A percentile compares a stretch with the other conserved stretches of the same genome.
phyloP scores from a whole-genome alignment of 169 alveolate genomes.

The Theileria equi region DNA sequence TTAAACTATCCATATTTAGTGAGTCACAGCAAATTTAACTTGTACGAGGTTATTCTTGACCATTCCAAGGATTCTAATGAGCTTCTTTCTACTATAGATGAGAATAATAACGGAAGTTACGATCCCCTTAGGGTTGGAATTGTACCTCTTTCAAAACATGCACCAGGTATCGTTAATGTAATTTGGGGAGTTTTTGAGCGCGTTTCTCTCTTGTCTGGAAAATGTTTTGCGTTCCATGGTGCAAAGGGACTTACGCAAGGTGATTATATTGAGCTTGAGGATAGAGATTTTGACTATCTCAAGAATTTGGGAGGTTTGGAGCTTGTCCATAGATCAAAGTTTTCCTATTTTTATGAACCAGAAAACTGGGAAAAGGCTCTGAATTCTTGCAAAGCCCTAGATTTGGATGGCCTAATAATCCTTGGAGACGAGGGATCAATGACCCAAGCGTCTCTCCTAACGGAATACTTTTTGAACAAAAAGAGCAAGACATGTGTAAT shows the following conservation, averaged over 20 bases:
- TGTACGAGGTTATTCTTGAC: slow-evolving; percentile 68
- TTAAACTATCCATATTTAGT: slow-evolving; percentile 83
- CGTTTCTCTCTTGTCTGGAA: slow-evolving; percentile 72
- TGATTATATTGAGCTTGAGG: slow-evolving; percentile 81
- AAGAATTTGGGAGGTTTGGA: slow-evolving; percentile 96
- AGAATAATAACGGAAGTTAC: background rate
- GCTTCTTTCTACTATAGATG: slow-evolving; percentile 1
- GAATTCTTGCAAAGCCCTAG: slow-evolving; percentile 77
- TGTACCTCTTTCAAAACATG: slow-evolving; percentile 90
- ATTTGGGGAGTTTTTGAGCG: slow-evolving; percentile 93
- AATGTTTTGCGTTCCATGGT: slow-evolving; percentile 86
- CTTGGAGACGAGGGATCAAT: slow-evolving; percentile 95
- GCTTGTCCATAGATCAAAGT: slow-evolving; percentile 84
- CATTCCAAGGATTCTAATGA: slow-evolving; percentile 39
- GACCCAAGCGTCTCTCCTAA: slow-evolving; percentile 89
- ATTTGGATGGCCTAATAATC: slow-evolving; percentile 91
- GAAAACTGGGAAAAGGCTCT: slow-evolving; percentile 67
- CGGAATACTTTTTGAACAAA: slow-evolving; percentile 86
- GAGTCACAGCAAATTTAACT: slow-evolving; percentile 57
- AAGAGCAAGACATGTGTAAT: slow-evolving; percentile 86
- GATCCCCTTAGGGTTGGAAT: slow-evolving; percentile 83
- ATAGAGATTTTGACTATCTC: slow-evolving; percentile 83
- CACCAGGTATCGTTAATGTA: slow-evolving; percentile 97
- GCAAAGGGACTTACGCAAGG: slow-evolving; percentile 89
- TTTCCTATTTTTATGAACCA: slow-evolving; percentile 66